Base-by-base conservation (phyloP, 371 early-diverging fungal genomes). In the Mucor piriformis region DNA sequence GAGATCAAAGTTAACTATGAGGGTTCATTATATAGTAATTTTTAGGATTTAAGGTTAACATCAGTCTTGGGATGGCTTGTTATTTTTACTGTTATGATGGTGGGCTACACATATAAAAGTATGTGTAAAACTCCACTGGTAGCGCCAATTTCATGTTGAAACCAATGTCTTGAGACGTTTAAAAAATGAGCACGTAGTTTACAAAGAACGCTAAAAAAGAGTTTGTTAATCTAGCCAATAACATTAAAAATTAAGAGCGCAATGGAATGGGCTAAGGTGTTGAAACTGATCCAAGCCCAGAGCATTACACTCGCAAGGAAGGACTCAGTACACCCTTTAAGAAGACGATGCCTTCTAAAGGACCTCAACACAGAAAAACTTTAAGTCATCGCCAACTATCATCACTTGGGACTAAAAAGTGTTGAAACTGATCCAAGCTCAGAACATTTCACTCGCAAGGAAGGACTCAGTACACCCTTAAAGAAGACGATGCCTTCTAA, bases 391-490 rank as follows among this genome's bases (percentile, higher is more conserved):
- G 23, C 25, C 53, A 52, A 52, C 18, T 23, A 25, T n/a, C 53
- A 52, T 52, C 53, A 52, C 18, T 52, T 25, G 18, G 25, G 53
- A 25, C 40, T 18, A 52, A 25, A 52, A 25, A 23, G 53, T 52
- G 53, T 11, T 52, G 53, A 52, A 52, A 52, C 53, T 52, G 53
- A 52, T 52, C 53, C 53, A 52, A 52, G 53, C 53, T 40, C 53
- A 52, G 53, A 52, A 40, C 53, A 52, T 52, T 52, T 38, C 53
- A 34, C 53, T 38, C 40, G 37, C 37, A n/a, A n/a, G n/a, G n/a
- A n/a, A n/a, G n/a, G n/a, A n/a, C n/a, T n/a, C n/a, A n/a, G n/a
- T n/a, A n/a, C 53, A 52, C 53, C 21, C 53, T 52, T 52, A 38
- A 52, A 52, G 53, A 52, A 52, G 53, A 40, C 53, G 53, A 37